Evolutionary conservation across 2,329 filamentous ascomycete species (phyloP).

Genomic region (Fusarium guadeloupense): DNA sequence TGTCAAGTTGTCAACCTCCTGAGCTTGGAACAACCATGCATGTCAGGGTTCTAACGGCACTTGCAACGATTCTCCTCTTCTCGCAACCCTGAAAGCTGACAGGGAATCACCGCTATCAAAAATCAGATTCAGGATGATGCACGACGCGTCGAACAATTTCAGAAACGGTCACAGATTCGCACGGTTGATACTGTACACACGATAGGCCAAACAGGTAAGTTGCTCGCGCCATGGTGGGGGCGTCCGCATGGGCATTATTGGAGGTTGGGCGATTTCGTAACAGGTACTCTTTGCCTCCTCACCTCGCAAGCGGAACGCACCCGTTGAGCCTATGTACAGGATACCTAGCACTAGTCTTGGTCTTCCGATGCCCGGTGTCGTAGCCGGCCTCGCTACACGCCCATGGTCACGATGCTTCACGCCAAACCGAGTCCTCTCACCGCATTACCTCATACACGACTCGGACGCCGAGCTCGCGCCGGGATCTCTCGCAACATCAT

Average conservation of each 20-base stretch:
- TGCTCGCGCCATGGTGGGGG: slow-evolving; percentile 28
- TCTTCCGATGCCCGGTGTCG: slow-evolving; percentile 39
- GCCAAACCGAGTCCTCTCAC: slow-evolving; percentile 43
- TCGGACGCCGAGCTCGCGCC: slow-evolving; percentile 43
- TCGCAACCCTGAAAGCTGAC: slow-evolving; percentile 35
- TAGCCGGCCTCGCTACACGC: slow-evolving; percentile 39
- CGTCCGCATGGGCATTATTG: slow-evolving; percentile 31
- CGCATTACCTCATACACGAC: slow-evolving; percentile 46
- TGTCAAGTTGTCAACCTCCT: slow-evolving; percentile 10
- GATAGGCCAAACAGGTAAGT: slow-evolving; percentile 24
- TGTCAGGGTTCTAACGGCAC: slow-evolving; percentile 35
- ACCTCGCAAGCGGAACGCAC: slow-evolving; percentile 5
- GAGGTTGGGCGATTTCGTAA: slow-evolving; percentile 42
- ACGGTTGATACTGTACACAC: slow-evolving; percentile 29
- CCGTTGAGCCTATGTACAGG: slow-evolving; percentile 21
- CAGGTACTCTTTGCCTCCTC: slow-evolving; percentile 35
- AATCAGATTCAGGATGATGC: slow-evolving; percentile 39
- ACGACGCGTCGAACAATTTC: slow-evolving; percentile 34
- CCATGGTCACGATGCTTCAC: slow-evolving; percentile 41
- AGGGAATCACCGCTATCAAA: slow-evolving; percentile 39
- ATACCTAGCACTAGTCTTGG: slow-evolving; percentile 19
- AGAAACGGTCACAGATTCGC: slow-evolving; percentile 31
- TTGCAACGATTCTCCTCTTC: slow-evolving; percentile 40
- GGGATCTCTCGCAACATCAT: slow-evolving; percentile 40
- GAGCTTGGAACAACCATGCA: slow-evolving; percentile 6